Base-by-base conservation (phyloP, 2,329 filamentous ascomycete genomes). In the Xylaria multiplex region DNA sequence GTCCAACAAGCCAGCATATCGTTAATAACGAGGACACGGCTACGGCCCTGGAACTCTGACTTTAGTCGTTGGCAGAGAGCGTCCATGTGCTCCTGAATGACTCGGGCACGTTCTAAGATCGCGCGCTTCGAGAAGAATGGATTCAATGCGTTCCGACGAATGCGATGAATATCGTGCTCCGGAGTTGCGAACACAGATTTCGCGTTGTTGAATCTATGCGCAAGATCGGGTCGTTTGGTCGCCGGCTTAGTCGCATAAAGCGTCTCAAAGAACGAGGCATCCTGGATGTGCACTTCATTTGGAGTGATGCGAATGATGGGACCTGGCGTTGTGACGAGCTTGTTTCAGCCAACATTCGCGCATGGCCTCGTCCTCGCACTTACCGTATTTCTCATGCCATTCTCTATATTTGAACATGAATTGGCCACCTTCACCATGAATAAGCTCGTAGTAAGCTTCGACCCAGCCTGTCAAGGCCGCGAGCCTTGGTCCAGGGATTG, bases 281-380 rank as follows among this genome's bases (percentile, higher is more conserved):
- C 59, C 27, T 46, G 16, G n/a, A 62, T 62, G 16, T 62, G 59
- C 6, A 62, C 59, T 22, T 62, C 59, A 13, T 49, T 6, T 13
- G 59, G 59, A 27, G 4, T 56, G 42, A 62, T 62, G 19, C 59
- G 59, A 55, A 62, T 14, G 42, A 62, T 62, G 42, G 59, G 59
- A 3, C 59, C 59, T 62, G 19, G 19, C 2, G 50, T 19, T 30
- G 48, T 9, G n/a, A n/a, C n/a, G 22, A 37, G 14, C 19, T 14
- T 16, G 24, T 37, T 11, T 58, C 14, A 48, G 24, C n/a, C n/a
- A 9, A 35, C 2, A 6, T 19, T 1, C 14, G 40, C 40, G 16
- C 8, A 40, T 46, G 22, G 27, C 13, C 6, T 27, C n/a, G 13
- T 14, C 19, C n/a, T 35, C 6, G 13, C 6, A n/a, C 40, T 16